Evolutionary conservation across 306 rosid species (phyloP), one percentile per base, ranked within the genome.

Genomic region (Luffa acutangula): DNA sequence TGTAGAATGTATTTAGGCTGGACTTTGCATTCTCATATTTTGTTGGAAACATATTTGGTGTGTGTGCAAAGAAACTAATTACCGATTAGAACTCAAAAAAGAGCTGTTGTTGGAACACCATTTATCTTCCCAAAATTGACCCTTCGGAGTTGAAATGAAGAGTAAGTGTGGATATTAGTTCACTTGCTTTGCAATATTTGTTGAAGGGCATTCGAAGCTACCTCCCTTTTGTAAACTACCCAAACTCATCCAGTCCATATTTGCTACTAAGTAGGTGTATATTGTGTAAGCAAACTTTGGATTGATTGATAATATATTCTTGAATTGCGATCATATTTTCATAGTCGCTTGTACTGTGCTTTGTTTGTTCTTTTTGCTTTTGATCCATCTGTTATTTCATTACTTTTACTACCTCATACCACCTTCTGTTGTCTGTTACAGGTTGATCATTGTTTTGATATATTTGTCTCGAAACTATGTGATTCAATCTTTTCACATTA

Each of bases 401-500:
- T 31, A 73, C 59, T 7, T 31, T 73, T 73, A 45, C 41, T 43
- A 12, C 41, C 54, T 71, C 1, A 45, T 46, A 52, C 21, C 42
- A 77, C 21, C 39, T 41, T 77, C 33, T 58, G 21, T 46, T 79
- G 48, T 42, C 36, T 69, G 53, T 31, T 34, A 31, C 77, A 94
- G 98, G 98, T 92, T 78, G 98, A 94, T 85, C 95, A 92, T 85
- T 91, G 98, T 87, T 94, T 92, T 78, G 98, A 94, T 82, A 86
- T 91, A 84, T 91, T 94, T 89, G 97, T 92, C 78, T 83, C 91
- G 45, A 92, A 87, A 89, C 86, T 94, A 53, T 91, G 91, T 82
- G 97, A 94, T 80, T 89, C 80, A 76, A 89, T 92, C 76, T 91
- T 92, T 81, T 88, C 97, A 75, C 90, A 91, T 78, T 91, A 88